Base-by-base conservation (phyloP, 768 basidiomycete genomes). In the Lanmaoa pseudosensibilis region DNA sequence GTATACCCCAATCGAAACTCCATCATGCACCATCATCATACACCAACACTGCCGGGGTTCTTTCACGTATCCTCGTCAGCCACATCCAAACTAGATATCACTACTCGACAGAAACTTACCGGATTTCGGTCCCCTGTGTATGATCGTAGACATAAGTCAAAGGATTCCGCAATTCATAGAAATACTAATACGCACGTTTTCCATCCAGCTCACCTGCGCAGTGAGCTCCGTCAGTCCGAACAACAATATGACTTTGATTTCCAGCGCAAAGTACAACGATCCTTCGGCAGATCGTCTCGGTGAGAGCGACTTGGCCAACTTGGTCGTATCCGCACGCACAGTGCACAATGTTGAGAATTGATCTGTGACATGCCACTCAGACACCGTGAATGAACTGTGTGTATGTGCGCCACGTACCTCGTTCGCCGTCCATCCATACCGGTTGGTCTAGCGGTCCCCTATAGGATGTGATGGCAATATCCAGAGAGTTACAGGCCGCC, bases 221-320 rank as follows among this genome's bases (percentile, higher is more conserved):
- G 74, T 77, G 57, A 83, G 63, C 56, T 84, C 83, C 3, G 81
- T 83, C 45, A 79, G 59, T 5, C 83, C 83, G 52, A 84, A 82
- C 9, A 78, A 65, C 23, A 84, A 57, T 11, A 83, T 69, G 6
- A 84, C 56, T 11, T 67, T 69, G 47, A 71, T 57, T 16, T 71
- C 71, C 40, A 71, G 53, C 18, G 55, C 57, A n/a, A 60, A 69
- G 41, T 73, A 71, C 59, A 47, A 8, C 23, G 55, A 34, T 3
- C 69, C 71, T 4, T 73, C 63, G 1, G 57, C 21, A 5, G 69
- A 53, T 12, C 62, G 62, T 53, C 36, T 64, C 10, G 62, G 59
- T 4, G 53, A 36, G 34, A 73, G 58, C 38, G 59, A 64, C 53
- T 52, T 63, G 23, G 70, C 69, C 38, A 75, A 58, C 39, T 58